These are phyloP conservation scores for Beauveria bassiana DNA, from an alignment of 2,329 filamentous ascomycete genomes.

Conservation along the genomic window DNA sequence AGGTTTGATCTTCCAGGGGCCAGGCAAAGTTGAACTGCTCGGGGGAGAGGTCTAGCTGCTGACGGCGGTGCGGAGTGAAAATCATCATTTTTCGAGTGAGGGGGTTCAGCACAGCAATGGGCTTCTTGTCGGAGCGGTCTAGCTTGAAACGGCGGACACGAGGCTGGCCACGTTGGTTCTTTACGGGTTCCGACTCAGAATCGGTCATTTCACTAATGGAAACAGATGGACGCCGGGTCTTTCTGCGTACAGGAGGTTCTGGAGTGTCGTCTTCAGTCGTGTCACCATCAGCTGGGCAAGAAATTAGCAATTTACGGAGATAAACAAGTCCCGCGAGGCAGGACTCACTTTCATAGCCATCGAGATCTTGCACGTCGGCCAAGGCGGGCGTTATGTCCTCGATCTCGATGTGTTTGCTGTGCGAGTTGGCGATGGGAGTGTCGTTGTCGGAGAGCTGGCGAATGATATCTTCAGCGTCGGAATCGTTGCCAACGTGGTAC, in stretches of 20 bases:
- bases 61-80: slow-evolving; percentile 46
- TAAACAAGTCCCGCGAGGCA: slow-evolving; percentile 13
- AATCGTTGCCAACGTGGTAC: slow-evolving; percentile 27
- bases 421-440: slow-evolving; percentile 36
- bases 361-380: slow-evolving; percentile 35
- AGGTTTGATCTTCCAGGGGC: slow-evolving; percentile 33
- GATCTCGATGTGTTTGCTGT: slow-evolving; percentile 20
- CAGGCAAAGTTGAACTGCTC: slow-evolving; percentile 47
- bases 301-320: slow-evolving; percentile 29
- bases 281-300: slow-evolving; percentile 46
- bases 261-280: slow-evolving; percentile 54
- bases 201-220: slow-evolving; percentile 37
- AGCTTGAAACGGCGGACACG: slow-evolving; percentile 48
- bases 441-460: slow-evolving; percentile 32
- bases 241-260: slow-evolving; percentile 40
- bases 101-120: slow-evolving; percentile 51
- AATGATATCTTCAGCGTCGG: slow-evolving; percentile 35
- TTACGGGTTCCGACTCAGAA: slow-evolving; percentile 42
- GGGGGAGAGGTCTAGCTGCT: slow-evolving; percentile 44
- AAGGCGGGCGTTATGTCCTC: slow-evolving; percentile 22
- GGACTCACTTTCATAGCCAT: slow-evolving; percentile 54
- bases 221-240: slow-evolving; percentile 34
- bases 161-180: slow-evolving; percentile 42
- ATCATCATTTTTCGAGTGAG: slow-evolving; percentile 55
- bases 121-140: slow-evolving; percentile 46